A percentile compares a stretch with the other conserved stretches of the same genome.
These are phyloP conservation scores for Mucor mucedo DNA, from an alignment of 371 early-diverging fungal genomes.

Conservation along the genomic window DNA sequence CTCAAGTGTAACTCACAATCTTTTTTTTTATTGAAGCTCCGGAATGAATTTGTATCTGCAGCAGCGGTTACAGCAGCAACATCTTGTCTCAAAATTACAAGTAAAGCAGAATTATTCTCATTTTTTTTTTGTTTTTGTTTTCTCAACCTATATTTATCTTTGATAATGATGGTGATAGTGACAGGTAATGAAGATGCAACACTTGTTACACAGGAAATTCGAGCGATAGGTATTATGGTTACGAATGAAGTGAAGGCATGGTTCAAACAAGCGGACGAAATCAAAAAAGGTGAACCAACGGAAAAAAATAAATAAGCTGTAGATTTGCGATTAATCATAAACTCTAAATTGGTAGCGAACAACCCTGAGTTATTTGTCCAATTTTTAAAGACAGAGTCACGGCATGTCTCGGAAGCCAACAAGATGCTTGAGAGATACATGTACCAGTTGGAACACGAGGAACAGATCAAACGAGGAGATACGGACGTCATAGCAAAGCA, in stretches of 20 bases:
- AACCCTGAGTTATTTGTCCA: no score
- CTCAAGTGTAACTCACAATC: not conserved
- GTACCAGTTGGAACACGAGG: not conserved
- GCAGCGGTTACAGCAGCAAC: not conserved
- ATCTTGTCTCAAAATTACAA: slow-evolving; percentile 1
- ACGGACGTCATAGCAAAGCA: not conserved
- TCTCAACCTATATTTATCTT: no score
- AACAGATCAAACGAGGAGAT: not conserved
- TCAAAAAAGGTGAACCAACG: not conserved
- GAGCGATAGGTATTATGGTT: not conserved
- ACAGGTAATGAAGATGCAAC: not conserved
- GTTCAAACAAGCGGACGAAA: not conserved
- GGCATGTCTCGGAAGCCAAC: no score
- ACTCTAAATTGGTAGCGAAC: no score
- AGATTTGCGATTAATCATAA: no score
- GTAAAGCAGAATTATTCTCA: not conserved
- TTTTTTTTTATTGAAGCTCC: slow-evolving; percentile 8
- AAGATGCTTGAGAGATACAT: not conserved
- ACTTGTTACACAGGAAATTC: not conserved
- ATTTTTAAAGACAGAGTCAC: no score
- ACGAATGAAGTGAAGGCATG: not conserved
- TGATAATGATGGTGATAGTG: not conserved
- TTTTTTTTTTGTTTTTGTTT: not conserved
- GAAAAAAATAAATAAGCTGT: no score
- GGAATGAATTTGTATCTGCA: slow-evolving; percentile 13